These are phyloP conservation scores for Backusella australiensis DNA, from an alignment of 192 early-diverging fungal genomes.

Conservation along the genomic window DNA sequence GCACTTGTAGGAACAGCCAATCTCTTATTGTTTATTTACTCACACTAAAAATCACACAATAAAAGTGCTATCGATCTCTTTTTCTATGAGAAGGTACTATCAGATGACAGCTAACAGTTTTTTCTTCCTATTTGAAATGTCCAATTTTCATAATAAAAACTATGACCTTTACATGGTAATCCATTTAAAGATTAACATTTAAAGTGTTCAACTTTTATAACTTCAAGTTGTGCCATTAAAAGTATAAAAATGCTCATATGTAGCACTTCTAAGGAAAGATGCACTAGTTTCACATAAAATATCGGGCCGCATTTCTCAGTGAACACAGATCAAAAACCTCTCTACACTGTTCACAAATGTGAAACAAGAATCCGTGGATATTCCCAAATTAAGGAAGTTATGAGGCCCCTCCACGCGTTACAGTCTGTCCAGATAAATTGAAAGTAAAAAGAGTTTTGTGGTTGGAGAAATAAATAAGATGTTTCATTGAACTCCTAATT, in stretches of 20 bases:
- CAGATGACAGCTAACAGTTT: too few relatives aligned
- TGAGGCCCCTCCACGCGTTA: neutral
- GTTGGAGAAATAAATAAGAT: neutral
- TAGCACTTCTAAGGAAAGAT: neutral
- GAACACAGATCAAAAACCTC: neutral
- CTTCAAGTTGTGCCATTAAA: neutral
- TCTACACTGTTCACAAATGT: neutral
- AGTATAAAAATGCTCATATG: neutral
- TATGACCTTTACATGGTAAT: too few relatives aligned
- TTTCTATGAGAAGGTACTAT: too few relatives aligned
- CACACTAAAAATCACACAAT: neutral
- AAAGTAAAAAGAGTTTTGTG: neutral
- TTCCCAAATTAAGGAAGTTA: neutral
- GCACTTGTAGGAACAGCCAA: too few relatives aligned
- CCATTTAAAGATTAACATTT: too few relatives aligned
- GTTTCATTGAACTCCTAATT: constrained; percentile 3
- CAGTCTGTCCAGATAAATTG: neutral
- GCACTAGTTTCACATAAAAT: neutral
- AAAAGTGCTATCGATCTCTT: too few relatives aligned
- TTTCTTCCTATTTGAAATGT: too few relatives aligned
- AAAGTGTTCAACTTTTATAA: too few relatives aligned
- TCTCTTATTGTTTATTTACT: neutral
- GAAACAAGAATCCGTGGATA: neutral
- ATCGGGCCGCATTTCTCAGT: neutral
- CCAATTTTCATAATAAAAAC: too few relatives aligned